phyloP scores from a whole-genome alignment of 306 rosid genomes.

The Vicia villosa region DNA sequence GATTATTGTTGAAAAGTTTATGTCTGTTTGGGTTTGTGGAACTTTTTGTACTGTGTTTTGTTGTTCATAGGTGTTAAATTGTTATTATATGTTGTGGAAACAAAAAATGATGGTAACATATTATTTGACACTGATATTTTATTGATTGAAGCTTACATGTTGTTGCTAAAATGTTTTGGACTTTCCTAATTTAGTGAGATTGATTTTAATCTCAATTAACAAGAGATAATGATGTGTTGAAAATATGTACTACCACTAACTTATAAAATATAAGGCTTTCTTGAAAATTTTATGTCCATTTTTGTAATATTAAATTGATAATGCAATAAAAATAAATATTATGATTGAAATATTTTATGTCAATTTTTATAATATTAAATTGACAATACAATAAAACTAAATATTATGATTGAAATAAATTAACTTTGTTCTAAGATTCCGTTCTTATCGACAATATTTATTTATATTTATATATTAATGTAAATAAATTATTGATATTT shows the following conservation, averaged over 20 bases:
- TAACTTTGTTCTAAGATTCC: too few species aligned
- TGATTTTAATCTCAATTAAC: not conserved
- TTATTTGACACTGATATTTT: not conserved
- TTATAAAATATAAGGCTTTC: too few species aligned
- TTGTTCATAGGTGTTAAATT: slow-evolving; percentile 13
- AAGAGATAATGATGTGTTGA: not conserved
- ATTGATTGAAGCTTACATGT: not conserved
- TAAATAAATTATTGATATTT: too few species aligned
- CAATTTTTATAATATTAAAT: too few species aligned
- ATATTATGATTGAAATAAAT: too few species aligned
- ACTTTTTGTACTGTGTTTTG: slow-evolving; percentile 43
- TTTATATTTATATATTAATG: too few species aligned
- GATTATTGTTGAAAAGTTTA: slow-evolving; percentile 32
- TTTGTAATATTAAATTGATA: too few species aligned
- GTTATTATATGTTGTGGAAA: not conserved
- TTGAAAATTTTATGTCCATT: too few species aligned
- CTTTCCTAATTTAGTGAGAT: not conserved
- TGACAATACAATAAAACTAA: too few species aligned
- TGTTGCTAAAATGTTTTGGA: not conserved
- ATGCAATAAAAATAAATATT: too few species aligned
- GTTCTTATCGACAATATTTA: too few species aligned
- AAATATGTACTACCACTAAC: not conserved
- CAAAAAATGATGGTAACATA: not conserved
- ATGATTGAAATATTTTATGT: too few species aligned
- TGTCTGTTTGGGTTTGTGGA: slow-evolving; percentile 43